Conservation (phyloP, 257 asterid species). For the Solanum gandarillasii region DNA sequence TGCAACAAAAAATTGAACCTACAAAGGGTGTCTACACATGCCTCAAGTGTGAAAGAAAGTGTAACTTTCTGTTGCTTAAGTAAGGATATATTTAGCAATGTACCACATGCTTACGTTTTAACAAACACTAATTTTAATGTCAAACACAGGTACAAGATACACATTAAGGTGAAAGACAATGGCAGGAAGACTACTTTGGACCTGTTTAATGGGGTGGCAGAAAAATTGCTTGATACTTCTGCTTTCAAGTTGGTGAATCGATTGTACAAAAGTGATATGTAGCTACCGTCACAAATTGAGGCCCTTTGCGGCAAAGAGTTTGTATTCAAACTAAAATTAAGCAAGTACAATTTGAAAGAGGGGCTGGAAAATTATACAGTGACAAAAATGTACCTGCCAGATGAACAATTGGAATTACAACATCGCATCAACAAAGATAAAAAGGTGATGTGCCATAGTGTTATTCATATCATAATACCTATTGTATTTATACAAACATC, state of each 20-base stretch:
- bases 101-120: background rate
- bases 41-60: background rate
- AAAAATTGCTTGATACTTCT: background rate
- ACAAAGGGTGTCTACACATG: background rate
- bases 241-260: background rate
- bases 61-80: background rate
- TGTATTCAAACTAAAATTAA: background rate
- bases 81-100: background rate
- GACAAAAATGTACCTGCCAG: background rate
- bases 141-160: background rate
- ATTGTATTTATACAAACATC: too few relatives aligned
- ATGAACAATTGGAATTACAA: too few relatives aligned
- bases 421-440: background rate
- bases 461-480: too few relatives aligned
- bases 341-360: background rate
- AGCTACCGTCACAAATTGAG: background rate
- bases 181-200: background rate
- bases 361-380: background rate
- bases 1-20: too few relatives aligned
- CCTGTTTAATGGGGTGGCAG: background rate
- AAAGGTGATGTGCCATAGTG: background rate
- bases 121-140: background rate
- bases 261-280: background rate
- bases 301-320: background rate
- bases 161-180: background rate